Percentiles rank a stretch among this genome's conserved stretches.
Evolutionary conservation across 306 rosid genomes (phyloP).

Genomic region (Vachellia pachyceras): DNA sequence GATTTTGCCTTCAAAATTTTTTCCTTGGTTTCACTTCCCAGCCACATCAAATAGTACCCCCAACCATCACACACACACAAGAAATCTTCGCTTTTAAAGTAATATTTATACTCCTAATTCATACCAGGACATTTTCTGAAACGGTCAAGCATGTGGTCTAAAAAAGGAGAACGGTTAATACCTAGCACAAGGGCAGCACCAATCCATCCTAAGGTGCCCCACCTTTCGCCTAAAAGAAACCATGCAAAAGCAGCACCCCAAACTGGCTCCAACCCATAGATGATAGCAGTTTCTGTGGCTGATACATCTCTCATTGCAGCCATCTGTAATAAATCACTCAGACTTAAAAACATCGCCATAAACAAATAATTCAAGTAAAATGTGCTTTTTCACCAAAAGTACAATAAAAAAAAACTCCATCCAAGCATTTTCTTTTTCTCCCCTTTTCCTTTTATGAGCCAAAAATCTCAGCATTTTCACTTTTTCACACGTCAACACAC

Average conservation of each 20-base stretch:
- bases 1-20: neutral
- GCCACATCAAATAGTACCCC: neutral
- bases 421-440: neutral
- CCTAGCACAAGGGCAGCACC: slow-evolving; percentile 85
- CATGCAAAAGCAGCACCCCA: slow-evolving; percentile 88
- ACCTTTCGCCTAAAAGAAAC: slow-evolving; percentile 85
- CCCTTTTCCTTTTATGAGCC: neutral
- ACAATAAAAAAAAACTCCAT: neutral
- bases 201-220: slow-evolving; percentile 74
- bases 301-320: slow-evolving; percentile 80
- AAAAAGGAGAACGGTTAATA: slow-evolving; percentile 33
- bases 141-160: neutral
- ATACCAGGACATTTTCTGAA: neutral
- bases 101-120: neutral
- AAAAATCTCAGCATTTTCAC: neutral
- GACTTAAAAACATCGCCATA: slow-evolving; percentile 18
- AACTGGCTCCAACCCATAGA: slow-evolving; percentile 79
- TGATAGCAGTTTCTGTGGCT: slow-evolving; percentile 77
- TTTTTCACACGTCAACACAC: neutral
- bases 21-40: neutral
- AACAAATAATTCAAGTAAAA: slow-evolving; percentile 20
- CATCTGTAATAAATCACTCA: slow-evolving; percentile 51
- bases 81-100: neutral
- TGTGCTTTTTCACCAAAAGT: neutral
- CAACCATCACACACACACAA: no score